phyloP scores from a whole-genome alignment of 1,139 yeast species.

The Candida labiduridarum region DNA sequence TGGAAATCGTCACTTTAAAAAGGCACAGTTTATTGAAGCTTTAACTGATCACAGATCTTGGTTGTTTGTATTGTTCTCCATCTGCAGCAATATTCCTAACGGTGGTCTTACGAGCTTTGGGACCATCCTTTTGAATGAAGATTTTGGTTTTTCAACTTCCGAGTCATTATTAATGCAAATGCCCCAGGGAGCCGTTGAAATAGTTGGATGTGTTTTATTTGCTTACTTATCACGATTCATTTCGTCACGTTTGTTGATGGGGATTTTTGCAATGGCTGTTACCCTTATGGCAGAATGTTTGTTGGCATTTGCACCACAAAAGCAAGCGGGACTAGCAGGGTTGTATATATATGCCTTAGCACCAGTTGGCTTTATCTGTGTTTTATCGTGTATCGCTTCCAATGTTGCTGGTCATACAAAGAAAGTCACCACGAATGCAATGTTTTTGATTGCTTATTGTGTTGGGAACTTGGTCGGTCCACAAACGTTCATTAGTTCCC shows the following conservation, averaged over 20 bases:
- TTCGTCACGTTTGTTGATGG: constrained; percentile 44
- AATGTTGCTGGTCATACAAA: constrained; percentile 76
- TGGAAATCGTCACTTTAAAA: constrained; percentile 56
- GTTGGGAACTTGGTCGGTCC: constrained; percentile 75
- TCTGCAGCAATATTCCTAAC: constrained; percentile 35
- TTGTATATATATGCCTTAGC: constrained; percentile 26
- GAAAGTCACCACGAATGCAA: constrained; percentile 60
- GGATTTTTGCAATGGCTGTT: constrained; percentile 40
- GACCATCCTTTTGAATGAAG: constrained; percentile 45
- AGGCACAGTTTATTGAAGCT: constrained; percentile 57
- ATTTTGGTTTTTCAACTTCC: constrained; percentile 41
- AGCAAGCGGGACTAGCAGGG: constrained; percentile 46
- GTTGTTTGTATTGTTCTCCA: constrained; percentile 37
- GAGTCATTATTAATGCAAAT: constrained; percentile 35
- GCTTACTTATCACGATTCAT: constrained; percentile 29
- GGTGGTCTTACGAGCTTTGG: constrained; percentile 46
- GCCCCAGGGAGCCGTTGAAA: constrained; percentile 42
- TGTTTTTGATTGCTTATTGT: constrained; percentile 63
- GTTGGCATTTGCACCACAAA: constrained; percentile 47
- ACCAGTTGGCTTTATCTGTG: constrained; percentile 50
- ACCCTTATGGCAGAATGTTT: constrained; percentile 45
- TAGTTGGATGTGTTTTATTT: constrained; percentile 42
- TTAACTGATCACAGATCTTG: constrained; percentile 47
- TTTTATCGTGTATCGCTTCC: constrained; percentile 50
- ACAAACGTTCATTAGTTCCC: constrained; percentile 56